Base-by-base conservation (phyloP, 371 early-diverging fungal species). In the Rhizomucor pusillus region DNA sequence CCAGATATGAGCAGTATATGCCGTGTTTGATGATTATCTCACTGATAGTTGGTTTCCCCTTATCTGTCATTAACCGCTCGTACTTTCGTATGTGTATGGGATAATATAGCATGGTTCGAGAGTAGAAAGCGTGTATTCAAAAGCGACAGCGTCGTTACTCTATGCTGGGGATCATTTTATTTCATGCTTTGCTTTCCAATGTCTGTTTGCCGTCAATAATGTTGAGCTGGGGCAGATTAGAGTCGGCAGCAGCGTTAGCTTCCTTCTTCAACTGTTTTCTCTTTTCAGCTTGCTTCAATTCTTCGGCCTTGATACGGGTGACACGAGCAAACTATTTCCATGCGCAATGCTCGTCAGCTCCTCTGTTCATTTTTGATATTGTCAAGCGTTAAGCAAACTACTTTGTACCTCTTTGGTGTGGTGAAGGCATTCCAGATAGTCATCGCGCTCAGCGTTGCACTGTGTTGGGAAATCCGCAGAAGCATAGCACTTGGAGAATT, bases 401-500 rank as follows among this genome's bases (percentile, higher is more conserved):
- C 36, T 49, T 55, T 19, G 25, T 67, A 86, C 88, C 83, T 90
- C 91, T 64, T 91, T 91, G 66, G 84, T 87, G 65, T 88, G 89
- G 61, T 89, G 89, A 50, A 91, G 80, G 65, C 91, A 91, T 75
- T 91, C 91, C 22, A 87, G 67, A 63, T 91, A 91, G 64, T 91
- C 91, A 54, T 90, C 90, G 54, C 82, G 81, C 63, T 87, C 84
- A 35, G 77, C 75, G 40, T 80, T 66, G 69, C 91, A 91, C 62
- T 89, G 86, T 49, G 81, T 76, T 52, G 84, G 88, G 43, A 73
- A 67, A 67, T 87, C 84, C 56, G 86, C 85, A 57, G 77, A 72
- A 61, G 85, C 88, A 58, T 87, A 89, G 76, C 91, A 91, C 69
- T 91, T 89, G 77, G 83, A 79, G 69, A 88, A 88, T 71, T 91